Base-by-base conservation (phyloP, 2,329 filamentous ascomycete species). In the Berkeleyomyces basicola region DNA sequence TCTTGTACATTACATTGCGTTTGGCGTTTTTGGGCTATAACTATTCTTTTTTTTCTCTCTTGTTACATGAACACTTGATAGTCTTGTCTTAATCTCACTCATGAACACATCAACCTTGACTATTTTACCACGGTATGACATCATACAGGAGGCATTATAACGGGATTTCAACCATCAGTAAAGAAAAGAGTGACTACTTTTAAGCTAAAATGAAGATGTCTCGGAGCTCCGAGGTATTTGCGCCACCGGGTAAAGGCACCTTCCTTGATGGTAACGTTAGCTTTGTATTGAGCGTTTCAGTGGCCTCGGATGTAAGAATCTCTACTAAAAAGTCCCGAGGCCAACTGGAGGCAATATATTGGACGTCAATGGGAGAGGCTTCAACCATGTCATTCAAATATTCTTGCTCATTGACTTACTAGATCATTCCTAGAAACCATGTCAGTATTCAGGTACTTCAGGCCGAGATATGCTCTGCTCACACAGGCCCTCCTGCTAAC, bases 391-490 rank as follows among this genome's bases (percentile, higher is more conserved):
- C 0, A n/a, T 6, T 31, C 33, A n/a, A 14, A 7, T 53, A n/a
- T 7, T 31, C 14, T 11, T 53, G 36, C n/a, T 55, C 51, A 7
- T 39, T 10, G 10, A 4, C 33, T n/a, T 37, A 16, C 33, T 1
- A 9, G 4, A 3, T 14, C 14, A 39, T 39, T 1, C 23, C 23
- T 23, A n/a, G 39, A 6, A 36, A 55, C 4, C 4, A 55, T 68
- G 66, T 68, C 67, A 40, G 65, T 68, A 23, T 71, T 71, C 62
- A 64, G 68, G 67, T 67, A 63, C 65, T 68, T 64, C 4, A 6
- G 11, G 11, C 46, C 7, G 42, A 7, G 55, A 46, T 33, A 16
- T 11, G 6, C 9, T 49, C n/a, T 51, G 11, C 59, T 53, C 36
- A 51, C 53, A 59, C 42, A 63, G 7, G n/a, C n/a, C 60, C 36